phyloP scores from a whole-genome alignment of 768 basidiomycete species.

The Leucogyrophana mollusca region DNA sequence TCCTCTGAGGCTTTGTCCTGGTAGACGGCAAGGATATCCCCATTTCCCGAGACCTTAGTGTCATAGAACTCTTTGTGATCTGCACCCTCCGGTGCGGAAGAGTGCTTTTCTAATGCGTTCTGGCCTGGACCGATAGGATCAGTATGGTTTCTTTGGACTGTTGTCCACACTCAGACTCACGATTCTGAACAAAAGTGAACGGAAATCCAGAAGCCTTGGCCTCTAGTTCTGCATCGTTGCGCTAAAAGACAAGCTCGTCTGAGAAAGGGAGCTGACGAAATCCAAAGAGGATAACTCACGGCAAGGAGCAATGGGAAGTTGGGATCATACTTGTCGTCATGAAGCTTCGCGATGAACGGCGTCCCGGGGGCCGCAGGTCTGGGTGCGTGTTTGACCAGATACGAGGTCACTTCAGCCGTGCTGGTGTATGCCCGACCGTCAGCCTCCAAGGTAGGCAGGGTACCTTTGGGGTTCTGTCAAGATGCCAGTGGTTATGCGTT shows the following conservation, averaged over 20 bases:
- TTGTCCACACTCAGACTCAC: constrained; percentile 36
- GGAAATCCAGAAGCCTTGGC: constrained; percentile 33
- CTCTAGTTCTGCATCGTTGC: constrained; percentile 46
- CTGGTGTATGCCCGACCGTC: constrained; percentile 36
- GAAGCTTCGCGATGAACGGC: constrained; percentile 38
- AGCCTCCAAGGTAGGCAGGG: constrained; percentile 40
- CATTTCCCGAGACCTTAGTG: constrained; percentile 38
- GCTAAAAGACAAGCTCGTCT: constrained; percentile 26
- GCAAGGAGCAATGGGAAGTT: constrained; percentile 47
- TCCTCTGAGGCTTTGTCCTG: constrained; percentile 35
- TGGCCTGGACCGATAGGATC: constrained; percentile 35
- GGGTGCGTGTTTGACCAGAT: constrained; percentile 40
- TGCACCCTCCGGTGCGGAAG: constrained; percentile 31
- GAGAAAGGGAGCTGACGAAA: background rate
- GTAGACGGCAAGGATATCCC: constrained; percentile 40
- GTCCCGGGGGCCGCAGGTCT: constrained; percentile 33
- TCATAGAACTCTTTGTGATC: constrained; percentile 44
- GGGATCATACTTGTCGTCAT: constrained; percentile 47
- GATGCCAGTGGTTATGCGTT: background rate
- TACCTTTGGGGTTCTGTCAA: constrained; percentile 42
- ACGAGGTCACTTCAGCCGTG: constrained; percentile 39
- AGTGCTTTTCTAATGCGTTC: constrained; percentile 36
- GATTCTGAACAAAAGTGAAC: constrained; percentile 33
- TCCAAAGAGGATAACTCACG: constrained; percentile 25
- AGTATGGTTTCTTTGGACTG: background rate